Base-by-base conservation (phyloP, 2,329 filamentous ascomycete genomes). In the Colletotrichum australisinense region DNA sequence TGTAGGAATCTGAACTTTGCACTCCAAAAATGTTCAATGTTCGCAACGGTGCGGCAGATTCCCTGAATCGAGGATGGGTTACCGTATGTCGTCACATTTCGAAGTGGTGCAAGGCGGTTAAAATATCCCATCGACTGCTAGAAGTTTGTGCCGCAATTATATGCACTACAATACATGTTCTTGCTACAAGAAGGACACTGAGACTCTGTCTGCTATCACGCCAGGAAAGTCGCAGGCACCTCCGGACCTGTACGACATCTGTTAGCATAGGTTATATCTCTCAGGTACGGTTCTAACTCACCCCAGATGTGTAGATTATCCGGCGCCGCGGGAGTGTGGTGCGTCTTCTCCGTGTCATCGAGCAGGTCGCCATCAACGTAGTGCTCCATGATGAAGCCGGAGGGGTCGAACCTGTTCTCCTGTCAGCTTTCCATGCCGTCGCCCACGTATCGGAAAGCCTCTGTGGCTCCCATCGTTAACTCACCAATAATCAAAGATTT, bases 331-430 rank as follows among this genome's bases (percentile, higher is more conserved):
- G 81, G 76, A 14, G 79, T 84, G 14, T 76, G 79, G 74, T 87
- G 84, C 4, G 85, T 85, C 24, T 85, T 87, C 53, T 88, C 86
- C 22, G 84, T 87, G 74, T 89, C 84, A 72, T 89, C 84, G 2
- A 93, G 86, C 75, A 92, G 77, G 81, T 94, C 92, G 1, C 92
- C 92, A 79, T 94, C 92, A 19, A 91, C 89, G 77, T 94, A 94
- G 80, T 93, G 91, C 81, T 93, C 91, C 78, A 93, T 83, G 80
- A 93, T 92, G 78, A 92, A 91, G 0, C 85, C 85, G 3, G 84
- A 86, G 0, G 89, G 88, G 80, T 93, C 91, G 78, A 89, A 91
- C 91, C 90, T 74, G 19, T 62, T 4, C 6, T 19, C 32, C 1
- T 8, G 30, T 74, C 60, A 70, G 49, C 30, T 32, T 22, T 19